Evolutionary conservation across 2,329 filamentous ascomycete genomes (phyloP).

Genomic region (Pyrenophora teres): DNA sequence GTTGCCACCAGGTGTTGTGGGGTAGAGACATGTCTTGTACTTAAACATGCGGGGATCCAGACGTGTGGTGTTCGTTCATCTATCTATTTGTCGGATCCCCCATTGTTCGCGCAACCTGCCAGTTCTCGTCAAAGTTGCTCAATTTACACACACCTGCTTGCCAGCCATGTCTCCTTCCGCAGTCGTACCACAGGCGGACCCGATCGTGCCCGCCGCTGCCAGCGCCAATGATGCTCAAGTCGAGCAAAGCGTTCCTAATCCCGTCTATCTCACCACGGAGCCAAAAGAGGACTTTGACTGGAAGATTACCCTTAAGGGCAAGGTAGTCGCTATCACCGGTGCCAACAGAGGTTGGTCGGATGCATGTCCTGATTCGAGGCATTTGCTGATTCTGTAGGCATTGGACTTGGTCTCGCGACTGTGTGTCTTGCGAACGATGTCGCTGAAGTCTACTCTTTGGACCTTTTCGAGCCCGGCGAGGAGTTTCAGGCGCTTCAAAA

Average conservation of each 20-base stretch:
- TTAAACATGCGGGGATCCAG: constrained; percentile 25
- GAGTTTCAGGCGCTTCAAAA: constrained; percentile 52
- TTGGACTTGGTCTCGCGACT: constrained; percentile 53
- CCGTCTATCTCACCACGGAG: constrained; percentile 49
- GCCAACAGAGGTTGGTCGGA: constrained; percentile 19
- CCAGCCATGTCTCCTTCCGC: constrained; percentile 39
- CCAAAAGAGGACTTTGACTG: constrained; percentile 53
- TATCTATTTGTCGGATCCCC: constrained; percentile 1
- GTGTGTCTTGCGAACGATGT: constrained; percentile 55
- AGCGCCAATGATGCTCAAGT: constrained; percentile 21
- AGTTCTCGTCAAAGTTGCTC: constrained; percentile 11
- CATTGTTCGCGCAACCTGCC: constrained; percentile 19
- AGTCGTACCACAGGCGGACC: constrained; percentile 22
- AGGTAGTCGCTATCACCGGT: constrained; percentile 44
- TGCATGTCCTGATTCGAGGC: constrained; percentile 35
- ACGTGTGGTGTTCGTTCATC: constrained; percentile 5
- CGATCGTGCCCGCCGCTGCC: constrained; percentile 22
- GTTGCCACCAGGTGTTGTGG: constrained; percentile 19
- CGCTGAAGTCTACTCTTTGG: constrained; percentile 55
- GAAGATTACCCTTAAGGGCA: constrained; percentile 52
- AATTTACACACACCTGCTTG: neutral
- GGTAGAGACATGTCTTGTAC: constrained; percentile 18
- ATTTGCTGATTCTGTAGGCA: constrained; percentile 6
- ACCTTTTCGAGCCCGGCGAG: constrained; percentile 54
- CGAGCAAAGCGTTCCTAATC: constrained; percentile 34